Evolutionary conservation across 768 basidiomycete species (phyloP), one percentile per base, ranked within the genome.

Genomic region (Termitomyces sp.): DNA sequence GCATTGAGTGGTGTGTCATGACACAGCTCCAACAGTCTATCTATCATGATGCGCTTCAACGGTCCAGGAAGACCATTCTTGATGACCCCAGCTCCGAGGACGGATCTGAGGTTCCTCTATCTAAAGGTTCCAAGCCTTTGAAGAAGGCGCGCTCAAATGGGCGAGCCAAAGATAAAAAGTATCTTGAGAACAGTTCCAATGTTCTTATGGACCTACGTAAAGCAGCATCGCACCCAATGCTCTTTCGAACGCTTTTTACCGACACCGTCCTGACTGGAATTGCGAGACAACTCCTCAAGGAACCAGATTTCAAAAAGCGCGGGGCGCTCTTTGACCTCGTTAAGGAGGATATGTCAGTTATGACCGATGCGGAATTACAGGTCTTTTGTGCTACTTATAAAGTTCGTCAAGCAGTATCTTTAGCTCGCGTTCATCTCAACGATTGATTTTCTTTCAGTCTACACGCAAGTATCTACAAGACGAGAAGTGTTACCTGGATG

Each of bases 201-300:
- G 94, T 99, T 53, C 78, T 99, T 37, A 98, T 98, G 93, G 95
- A 97, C 65, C 79, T 99, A 15, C 85, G 97, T 33, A 99, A 99
- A 71, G 97, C 97, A 3, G 89, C 96, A 2, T 88, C 86, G 31
- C 97, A 99, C 73, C 96, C 97, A 2, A 91, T 98, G 87, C 79
- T 99, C 17, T 99, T 99, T 79, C 81, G 97, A 33, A 84, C 81
- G 40, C 78, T 78, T 5, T 99, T 91, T 70, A 86, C 86, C 17
- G 91, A 97, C 66, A 81, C 85, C 21, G 82, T 74, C 45, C 70
- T 99, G 62, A 78, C 80, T 23, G 76, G 82, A 1, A 85, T 98
- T 60, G 83, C 96, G 7, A 91, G 82, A 65, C 84, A 87, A 51
- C 78, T 97, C 51, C 71, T 98, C 68, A 92, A 92, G 68, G 96